Base-by-base conservation (phyloP, 352 stramenopile species). In the Globisporangium yorkense region DNA sequence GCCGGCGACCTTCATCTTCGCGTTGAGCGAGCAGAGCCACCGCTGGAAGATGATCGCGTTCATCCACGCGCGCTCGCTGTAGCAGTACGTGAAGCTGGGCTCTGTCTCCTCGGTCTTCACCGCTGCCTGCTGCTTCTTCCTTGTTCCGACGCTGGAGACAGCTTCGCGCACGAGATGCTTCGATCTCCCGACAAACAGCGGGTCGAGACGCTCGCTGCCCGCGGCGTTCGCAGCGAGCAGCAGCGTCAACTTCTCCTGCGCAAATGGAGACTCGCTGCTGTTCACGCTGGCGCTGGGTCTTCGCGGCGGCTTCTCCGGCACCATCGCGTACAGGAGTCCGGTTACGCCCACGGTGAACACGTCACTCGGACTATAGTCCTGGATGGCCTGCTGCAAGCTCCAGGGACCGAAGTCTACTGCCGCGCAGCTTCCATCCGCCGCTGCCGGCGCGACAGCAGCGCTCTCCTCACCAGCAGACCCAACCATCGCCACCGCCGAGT, bases 31-130 rank as follows among this genome's bases (percentile, higher is more conserved):
- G 29, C 66, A 57, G 20, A 74, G 51, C 67, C 67, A 74, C 29
- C 59, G 57, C 56, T 65, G 59, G 45, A 74, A 74, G 44, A 74
- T 62, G 47, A 71, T 50, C 13, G 58, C 67, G 29, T 68, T 74
- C 51, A 74, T 57, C 60, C 62, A 67, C 37, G 54, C 53, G 48
- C 62, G 65, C 47, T 56, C 60, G 55, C 61, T 74, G 59, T 60
- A 61, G 33, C 55, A 59, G 54, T 73, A 73, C 44, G 62, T 61
- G 51, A 66, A 74, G 18, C 31, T 47, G 29, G 49, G 58, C 33
- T 72, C 52, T 13, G 58, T 40, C 13, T 46, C 27, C 2, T 29
- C 29, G 15, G 49, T 49, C 0, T 40, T 55, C 48, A 13, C 37
- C 6, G 47, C 46, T 61, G 39, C 63, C 51, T 33, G 16, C 18